A percentile compares a stretch with the other conserved stretches of the same genome.
Evolutionary conservation across 129 eudicot species (phyloP).

Genomic region (Smallanthus sonchifolius): DNA sequence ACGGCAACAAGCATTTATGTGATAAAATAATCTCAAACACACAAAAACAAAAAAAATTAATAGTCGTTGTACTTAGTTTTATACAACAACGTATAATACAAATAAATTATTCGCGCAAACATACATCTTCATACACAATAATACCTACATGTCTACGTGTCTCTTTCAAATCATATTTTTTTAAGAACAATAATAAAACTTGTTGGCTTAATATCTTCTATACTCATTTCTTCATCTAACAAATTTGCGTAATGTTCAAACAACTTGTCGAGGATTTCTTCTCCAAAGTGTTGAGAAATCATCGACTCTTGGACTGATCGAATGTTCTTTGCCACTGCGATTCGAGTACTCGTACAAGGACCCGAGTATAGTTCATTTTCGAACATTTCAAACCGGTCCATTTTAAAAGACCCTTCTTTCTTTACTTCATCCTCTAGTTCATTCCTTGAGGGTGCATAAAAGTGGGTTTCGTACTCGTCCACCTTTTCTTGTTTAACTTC

Average conservation of each 20-base stretch:
- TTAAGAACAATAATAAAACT: conserved; percentile 48
- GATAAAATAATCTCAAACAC: no score
- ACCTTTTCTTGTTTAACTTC: conserved; percentile 56
- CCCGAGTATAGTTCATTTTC: conserved; percentile 44
- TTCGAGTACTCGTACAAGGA: conserved; percentile 54
- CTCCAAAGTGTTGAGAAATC: conserved; percentile 84
- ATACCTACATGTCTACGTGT: not conserved
- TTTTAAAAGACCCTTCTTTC: conserved; percentile 60
- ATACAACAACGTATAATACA: no score
- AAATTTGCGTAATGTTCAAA: conserved; percentile 52
- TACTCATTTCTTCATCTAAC: conserved; percentile 65
- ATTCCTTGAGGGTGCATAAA: conserved; percentile 75
- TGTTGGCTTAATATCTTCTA: conserved; percentile 49
- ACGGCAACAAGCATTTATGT: no score
- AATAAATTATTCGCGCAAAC: no score
- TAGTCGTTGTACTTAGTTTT: no score
- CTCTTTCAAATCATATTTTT: conserved; percentile 26
- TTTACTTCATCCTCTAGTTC: conserved; percentile 61
- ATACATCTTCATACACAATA: no score
- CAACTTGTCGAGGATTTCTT: conserved; percentile 48
- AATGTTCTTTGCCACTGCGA: conserved; percentile 63
- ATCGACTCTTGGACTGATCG: conserved; percentile 90
- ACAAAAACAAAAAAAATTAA: no score
- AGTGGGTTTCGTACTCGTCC: conserved; percentile 71
- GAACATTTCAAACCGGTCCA: conserved; percentile 56